These are phyloP conservation scores for Boletus sp. DNA, from an alignment of 1,284 basidiomycete species.

Conservation along the genomic window DNA sequence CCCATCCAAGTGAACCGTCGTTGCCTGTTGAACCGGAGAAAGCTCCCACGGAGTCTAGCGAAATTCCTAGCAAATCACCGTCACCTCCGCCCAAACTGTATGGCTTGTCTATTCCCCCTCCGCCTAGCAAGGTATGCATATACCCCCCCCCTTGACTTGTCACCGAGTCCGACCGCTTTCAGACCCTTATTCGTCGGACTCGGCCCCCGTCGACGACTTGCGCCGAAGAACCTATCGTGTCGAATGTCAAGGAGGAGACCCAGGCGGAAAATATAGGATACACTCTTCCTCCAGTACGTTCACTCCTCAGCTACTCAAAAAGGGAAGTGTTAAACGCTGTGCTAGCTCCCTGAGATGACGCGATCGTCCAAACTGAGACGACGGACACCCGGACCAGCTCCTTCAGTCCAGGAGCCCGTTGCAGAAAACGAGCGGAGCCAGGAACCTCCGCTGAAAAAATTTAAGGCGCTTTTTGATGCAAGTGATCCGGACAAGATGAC, in stretches of 20 bases:
- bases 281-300: slow-evolving; percentile 26
- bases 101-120: slow-evolving; percentile 26
- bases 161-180: background rate
- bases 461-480: slow-evolving; percentile 66
- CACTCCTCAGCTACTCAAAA: background rate
- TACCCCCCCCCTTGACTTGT: background rate
- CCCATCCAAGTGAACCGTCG: slow-evolving; percentile 41
- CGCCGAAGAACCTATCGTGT: slow-evolving; percentile 5
- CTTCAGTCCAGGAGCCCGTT: slow-evolving; percentile 13
- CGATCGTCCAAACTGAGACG: slow-evolving; percentile 28
- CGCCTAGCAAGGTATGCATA: slow-evolving; percentile 28
- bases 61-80: slow-evolving; percentile 8
- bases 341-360: slow-evolving; percentile 20
- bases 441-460: slow-evolving; percentile 63
- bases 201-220: slow-evolving; percentile 17
- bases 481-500: slow-evolving; percentile 49
- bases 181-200: slow-evolving; percentile 25
- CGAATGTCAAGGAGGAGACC: slow-evolving; percentile 12
- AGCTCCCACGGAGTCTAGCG: background rate
- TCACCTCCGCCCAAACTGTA: slow-evolving; percentile 16
- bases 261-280: slow-evolving; percentile 15
- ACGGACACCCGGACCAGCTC: slow-evolving; percentile 18
- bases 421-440: slow-evolving; percentile 25
- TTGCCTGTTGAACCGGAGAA: slow-evolving; percentile 15
- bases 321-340: background rate